A percentile compares a stretch with the other conserved stretches of the same genome.
These are phyloP conservation scores for Aspergillus olivimuriae DNA, from an alignment of 495 filamentous ascomycete species.

Conservation along the genomic window DNA sequence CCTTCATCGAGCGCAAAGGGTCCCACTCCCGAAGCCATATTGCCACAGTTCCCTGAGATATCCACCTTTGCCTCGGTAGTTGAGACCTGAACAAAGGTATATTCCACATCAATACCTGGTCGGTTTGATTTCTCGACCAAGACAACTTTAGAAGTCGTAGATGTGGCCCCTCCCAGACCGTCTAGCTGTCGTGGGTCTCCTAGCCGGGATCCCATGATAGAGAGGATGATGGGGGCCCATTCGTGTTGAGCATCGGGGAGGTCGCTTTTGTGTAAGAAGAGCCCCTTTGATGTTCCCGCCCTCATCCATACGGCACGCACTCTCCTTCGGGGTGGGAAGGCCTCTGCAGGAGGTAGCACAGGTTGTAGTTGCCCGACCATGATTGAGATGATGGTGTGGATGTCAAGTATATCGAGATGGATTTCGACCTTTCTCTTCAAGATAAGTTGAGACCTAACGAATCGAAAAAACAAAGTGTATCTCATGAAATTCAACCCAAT, in stretches of 20 bases:
- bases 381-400: too few relatives aligned
- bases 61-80: slow-evolving; percentile 26
- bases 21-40: slow-evolving; percentile 32
- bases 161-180: slow-evolving; percentile 32
- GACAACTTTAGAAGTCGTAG: slow-evolving; percentile 36
- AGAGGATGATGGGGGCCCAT: slow-evolving; percentile 27
- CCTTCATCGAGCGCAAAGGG: slow-evolving; percentile 33
- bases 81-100: slow-evolving; percentile 32
- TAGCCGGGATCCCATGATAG: slow-evolving; percentile 21
- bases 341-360: not conserved
- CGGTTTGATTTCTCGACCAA: slow-evolving; percentile 23
- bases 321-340: not conserved
- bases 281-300: slow-evolving; percentile 32
- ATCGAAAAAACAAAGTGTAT: too few relatives aligned
- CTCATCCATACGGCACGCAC: slow-evolving; percentile 32
- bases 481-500: too few relatives aligned
- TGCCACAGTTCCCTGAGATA: slow-evolving; percentile 37
- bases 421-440: too few relatives aligned
- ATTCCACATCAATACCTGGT: slow-evolving; percentile 29
- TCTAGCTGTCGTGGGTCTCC: slow-evolving; percentile 18
- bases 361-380: not conserved
- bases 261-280: slow-evolving; percentile 28
- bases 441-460: too few relatives aligned
- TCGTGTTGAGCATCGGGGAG: slow-evolving; percentile 15
- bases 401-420: too few relatives aligned